Conservation (phyloP, 2,329 filamentous ascomycete species). For the Magnaporthiopsis poae region DNA sequence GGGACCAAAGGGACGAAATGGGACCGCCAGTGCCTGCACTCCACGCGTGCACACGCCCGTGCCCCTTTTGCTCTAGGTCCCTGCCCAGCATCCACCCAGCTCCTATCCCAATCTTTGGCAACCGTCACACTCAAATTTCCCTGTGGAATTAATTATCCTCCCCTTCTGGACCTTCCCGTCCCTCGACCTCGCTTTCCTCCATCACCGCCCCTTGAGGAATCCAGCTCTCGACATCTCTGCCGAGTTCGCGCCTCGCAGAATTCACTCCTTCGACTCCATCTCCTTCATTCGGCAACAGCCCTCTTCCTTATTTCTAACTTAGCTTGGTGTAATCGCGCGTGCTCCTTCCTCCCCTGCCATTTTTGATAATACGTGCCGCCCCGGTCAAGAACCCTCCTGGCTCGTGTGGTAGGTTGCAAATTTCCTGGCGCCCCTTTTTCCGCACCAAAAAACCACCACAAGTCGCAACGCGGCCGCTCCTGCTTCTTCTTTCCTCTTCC, state of each 20-base stretch:
- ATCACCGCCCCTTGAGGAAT: neutral
- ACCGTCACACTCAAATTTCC: constrained; percentile 13
- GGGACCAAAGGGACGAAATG: constrained; percentile 1
- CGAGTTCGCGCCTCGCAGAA: constrained; percentile 1
- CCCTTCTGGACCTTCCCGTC: neutral
- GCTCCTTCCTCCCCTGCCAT: neutral
- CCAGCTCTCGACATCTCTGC: neutral
- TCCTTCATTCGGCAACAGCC: neutral
- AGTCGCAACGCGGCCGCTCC: neutral
- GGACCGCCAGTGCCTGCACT: constrained; percentile 9
- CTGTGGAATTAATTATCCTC: constrained; percentile 6
- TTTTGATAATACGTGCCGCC: neutral
- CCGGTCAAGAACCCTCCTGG: neutral
- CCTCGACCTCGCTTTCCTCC: constrained; percentile 4
- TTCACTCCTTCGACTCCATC: neutral
- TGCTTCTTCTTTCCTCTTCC: neutral
- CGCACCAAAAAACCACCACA: neutral
- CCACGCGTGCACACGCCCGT: constrained; percentile 9
- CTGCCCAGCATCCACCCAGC: neutral
- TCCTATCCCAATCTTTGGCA: constrained; percentile 11
- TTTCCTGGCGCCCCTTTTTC: neutral
- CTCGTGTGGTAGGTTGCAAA: neutral
- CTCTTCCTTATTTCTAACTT: neutral
- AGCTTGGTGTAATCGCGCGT: neutral
- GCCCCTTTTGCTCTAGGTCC: constrained; percentile 8